Evolutionary conservation across 2,329 filamentous ascomycete species (phyloP), one percentile per base, ranked within the genome.

Genomic region (Cryphonectria carpinicola): DNA sequence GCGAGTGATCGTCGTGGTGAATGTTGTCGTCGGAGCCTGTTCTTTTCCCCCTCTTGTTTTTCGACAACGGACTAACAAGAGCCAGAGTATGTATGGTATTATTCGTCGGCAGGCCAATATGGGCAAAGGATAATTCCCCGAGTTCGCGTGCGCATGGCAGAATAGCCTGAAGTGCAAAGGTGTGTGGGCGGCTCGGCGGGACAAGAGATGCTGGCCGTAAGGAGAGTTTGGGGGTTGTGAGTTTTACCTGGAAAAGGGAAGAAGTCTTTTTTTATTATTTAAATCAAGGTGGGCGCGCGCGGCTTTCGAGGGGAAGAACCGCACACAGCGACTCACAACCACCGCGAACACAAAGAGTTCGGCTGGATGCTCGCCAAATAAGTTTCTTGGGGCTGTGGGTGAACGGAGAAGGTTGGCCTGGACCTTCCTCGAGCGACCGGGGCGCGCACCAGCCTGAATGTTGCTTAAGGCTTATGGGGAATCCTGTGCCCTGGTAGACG

Each of bases 91-190:
- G 13, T 25, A 1, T 46, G 13, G 22, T 54, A 54, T 28, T 43
- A 68, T 63, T 65, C 41, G 46, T 56, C 54, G 37, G 56, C 65
- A 60, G 46, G 61, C 68, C 68, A 70, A 62, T 69, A 58, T 60
- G 54, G 62, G 67, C 32, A 46, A 52, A 52, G 43, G 37, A 22
- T 60, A n/a, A 60, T 39, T 62, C 69, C 67, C 66, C 63, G 66
- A 32, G 35, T 58, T 65, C 63, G 67, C 43, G 28, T 60, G 66
- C 66, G 64, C 71, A 73, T 71, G 71, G 69, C 71, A 69, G 58
- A 69, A 54, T 71, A 67, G 61, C 41, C 69, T 65, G 60, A 60
- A 64, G 7, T 71, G 54, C 22, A 60, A 61, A n/a, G 61, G 52
- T 46, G 61, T 54, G 66, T 37, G 39, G 19, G 58, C 41, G 56